A percentile compares a stretch with the other conserved stretches of the same genome.
phyloP scores from a whole-genome alignment of 129 eudicot species.

The Flaveria trinervia region DNA sequence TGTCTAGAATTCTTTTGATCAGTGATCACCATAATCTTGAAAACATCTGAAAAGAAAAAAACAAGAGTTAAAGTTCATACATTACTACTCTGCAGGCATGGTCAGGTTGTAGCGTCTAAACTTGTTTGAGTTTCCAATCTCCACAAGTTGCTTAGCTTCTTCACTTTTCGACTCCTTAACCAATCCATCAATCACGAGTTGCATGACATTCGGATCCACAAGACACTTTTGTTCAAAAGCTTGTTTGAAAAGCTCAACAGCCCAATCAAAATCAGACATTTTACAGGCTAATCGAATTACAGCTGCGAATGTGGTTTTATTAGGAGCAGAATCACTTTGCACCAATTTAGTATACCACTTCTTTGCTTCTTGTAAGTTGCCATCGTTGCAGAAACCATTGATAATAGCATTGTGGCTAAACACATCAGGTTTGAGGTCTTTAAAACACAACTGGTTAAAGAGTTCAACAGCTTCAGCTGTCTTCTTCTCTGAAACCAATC shows the following conservation, averaged over 20 bases:
- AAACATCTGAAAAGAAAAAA: conserved; percentile 14
- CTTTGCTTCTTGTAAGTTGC: conserved; percentile 47
- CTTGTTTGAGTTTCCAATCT: conserved; percentile 43
- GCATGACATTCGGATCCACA: conserved; percentile 37
- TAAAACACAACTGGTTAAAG: conserved; percentile 33
- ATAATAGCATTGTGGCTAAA: conserved; percentile 49
- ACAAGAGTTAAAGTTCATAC: conserved; percentile 11
- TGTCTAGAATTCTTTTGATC: background rate
- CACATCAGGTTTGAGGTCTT: conserved; percentile 42
- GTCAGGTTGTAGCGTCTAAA: conserved; percentile 31
- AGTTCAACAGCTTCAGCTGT: conserved; percentile 44
- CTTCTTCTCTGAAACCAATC: conserved; percentile 38
- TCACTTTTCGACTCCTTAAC: conserved; percentile 42
- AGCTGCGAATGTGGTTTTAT: conserved; percentile 36
- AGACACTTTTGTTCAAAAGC: conserved; percentile 22
- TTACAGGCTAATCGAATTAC: conserved; percentile 47
- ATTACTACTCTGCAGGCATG: conserved; percentile 37
- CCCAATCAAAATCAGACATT: conserved; percentile 45
- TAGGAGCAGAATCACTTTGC: conserved; percentile 36
- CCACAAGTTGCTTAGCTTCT: conserved; percentile 52
- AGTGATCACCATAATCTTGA: conserved; percentile 21
- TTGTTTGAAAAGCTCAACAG: conserved; percentile 44
- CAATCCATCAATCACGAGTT: conserved; percentile 51
- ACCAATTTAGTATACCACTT: conserved; percentile 41
- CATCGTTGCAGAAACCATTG: conserved; percentile 42